A percentile compares a stretch with the other conserved stretches of the same genome.
phyloP scores from a whole-genome alignment of 2,329 filamentous ascomycete species.

The Talaromyces sp. region DNA sequence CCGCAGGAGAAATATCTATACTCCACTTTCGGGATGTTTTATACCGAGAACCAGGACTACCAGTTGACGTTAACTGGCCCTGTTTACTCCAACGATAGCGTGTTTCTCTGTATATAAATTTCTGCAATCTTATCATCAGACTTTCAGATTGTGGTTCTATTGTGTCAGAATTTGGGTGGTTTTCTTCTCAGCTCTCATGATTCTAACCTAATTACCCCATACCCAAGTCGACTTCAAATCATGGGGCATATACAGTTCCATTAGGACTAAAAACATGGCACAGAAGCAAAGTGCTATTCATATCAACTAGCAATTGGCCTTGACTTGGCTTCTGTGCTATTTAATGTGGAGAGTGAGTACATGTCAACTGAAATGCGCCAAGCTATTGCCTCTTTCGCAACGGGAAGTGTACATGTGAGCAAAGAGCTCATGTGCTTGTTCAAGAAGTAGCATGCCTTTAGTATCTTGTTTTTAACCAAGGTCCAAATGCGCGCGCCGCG shows the following conservation, averaged over 20 bases:
- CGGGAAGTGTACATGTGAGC: neutral
- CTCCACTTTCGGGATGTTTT: neutral
- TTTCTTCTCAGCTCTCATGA: too few species aligned
- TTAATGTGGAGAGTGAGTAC: too few species aligned
- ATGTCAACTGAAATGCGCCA: too few species aligned
- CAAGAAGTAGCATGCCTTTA: too few species aligned
- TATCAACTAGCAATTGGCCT: neutral
- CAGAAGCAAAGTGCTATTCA: neutral
- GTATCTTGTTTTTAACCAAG: neutral
- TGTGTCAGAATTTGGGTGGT: too few species aligned
- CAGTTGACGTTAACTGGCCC: neutral
- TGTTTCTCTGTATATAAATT: neutral
- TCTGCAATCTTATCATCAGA: too few species aligned
- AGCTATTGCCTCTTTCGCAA: neutral
- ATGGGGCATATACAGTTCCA: neutral
- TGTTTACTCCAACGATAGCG: neutral
- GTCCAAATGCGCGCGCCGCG: neutral
- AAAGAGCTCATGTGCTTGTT: neutral
- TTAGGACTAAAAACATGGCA: neutral
- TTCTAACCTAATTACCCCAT: too few species aligned
- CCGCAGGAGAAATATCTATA: neutral
- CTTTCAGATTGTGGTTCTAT: too few species aligned
- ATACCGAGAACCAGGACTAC: neutral
- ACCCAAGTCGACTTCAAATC: neutral
- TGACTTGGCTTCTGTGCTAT: too few species aligned